phyloP scores from a whole-genome alignment of 768 basidiomycete species.

The Infundibulicybe gibba region DNA sequence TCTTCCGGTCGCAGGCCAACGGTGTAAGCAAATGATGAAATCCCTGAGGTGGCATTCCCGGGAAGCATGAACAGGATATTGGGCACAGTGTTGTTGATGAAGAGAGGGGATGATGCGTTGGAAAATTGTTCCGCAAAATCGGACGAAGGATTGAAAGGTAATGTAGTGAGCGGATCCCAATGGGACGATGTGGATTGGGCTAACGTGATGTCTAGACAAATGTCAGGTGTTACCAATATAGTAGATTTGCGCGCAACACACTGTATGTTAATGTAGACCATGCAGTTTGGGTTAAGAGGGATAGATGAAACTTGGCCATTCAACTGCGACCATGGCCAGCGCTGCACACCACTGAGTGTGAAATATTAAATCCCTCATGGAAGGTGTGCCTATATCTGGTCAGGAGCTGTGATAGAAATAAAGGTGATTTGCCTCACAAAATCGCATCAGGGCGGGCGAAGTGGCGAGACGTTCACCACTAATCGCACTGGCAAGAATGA shows the following conservation, averaged over 20 bases:
- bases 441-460: constrained; percentile 84
- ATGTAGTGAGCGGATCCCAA: constrained; percentile 67
- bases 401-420: constrained; percentile 1
- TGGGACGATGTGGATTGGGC: constrained; percentile 45
- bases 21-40: constrained; percentile 80
- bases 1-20: constrained; percentile 82
- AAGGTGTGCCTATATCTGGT: constrained; percentile 71
- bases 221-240: no score
- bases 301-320: constrained; percentile 93
- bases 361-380: constrained; percentile 86
- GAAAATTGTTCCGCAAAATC: constrained; percentile 70
- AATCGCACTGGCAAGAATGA: constrained; percentile 87
- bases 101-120: constrained; percentile 72
- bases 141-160: constrained; percentile 61
- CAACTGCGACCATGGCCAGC: constrained; percentile 89
- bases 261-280: constrained; percentile 86
- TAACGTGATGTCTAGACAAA: constrained; percentile 63
- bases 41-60: constrained; percentile 56
- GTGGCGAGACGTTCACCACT: constrained; percentile 87
- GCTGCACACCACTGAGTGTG: constrained; percentile 92
- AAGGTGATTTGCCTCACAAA: constrained; percentile 54
- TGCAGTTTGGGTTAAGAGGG: constrained; percentile 84
- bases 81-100: constrained; percentile 59
- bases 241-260: constrained; percentile 19
- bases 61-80: constrained; percentile 78